These are phyloP conservation scores for Ephemerocybe angulata DNA, from an alignment of 768 basidiomycete species.

Conservation along the genomic window DNA sequence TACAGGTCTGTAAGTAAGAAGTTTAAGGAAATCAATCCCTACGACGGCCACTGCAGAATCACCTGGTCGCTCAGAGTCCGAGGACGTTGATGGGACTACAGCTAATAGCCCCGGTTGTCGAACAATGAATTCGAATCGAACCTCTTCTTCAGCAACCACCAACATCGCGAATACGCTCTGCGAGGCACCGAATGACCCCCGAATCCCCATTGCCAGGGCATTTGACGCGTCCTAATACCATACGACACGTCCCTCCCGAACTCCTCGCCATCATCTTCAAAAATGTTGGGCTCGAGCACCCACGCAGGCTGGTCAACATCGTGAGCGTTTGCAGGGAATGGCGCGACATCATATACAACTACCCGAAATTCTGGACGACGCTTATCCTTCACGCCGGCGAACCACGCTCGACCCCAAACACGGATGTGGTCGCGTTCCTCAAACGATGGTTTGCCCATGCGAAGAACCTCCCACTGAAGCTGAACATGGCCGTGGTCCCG, in stretches of 20 bases:
- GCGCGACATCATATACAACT: background rate
- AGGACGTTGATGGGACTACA: too few species aligned
- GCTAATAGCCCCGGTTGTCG: too few species aligned
- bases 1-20: too few species aligned
- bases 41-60: too few species aligned
- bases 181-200: too few species aligned
- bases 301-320: background rate
- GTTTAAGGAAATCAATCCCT: too few species aligned
- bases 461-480: background rate
- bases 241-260: background rate
- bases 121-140: too few species aligned
- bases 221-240: too few species aligned
- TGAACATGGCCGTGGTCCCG: background rate
- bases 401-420: background rate
- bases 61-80: too few species aligned
- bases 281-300: background rate
- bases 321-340: background rate
- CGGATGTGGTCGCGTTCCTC: background rate
- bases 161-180: too few species aligned
- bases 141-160: too few species aligned
- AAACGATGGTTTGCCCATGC: background rate
- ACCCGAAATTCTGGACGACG: background rate
- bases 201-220: too few species aligned
- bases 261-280: background rate
- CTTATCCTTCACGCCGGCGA: background rate